Conservation (phyloP, 2,329 filamentous ascomycete species). For the Epichloe hybrida region DNA sequence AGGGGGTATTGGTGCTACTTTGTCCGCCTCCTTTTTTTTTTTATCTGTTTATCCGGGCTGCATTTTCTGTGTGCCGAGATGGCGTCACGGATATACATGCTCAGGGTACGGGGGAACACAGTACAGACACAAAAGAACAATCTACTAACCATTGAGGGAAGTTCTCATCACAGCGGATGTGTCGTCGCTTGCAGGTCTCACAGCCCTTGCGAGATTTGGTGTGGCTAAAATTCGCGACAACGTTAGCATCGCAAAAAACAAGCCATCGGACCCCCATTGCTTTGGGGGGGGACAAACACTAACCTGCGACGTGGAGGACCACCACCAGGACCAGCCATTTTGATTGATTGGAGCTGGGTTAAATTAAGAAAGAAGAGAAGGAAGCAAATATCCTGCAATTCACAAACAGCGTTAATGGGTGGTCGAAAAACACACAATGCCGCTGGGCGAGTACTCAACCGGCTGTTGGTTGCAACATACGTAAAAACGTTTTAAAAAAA, state of each 20-base stretch:
- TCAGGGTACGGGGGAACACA: not conserved
- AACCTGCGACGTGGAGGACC: conserved; percentile 69
- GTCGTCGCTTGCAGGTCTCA: conserved; percentile 92
- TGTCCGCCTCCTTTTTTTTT: not conserved
- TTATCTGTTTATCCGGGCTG: not conserved
- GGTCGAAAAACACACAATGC: no score
- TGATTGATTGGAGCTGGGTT: conserved; percentile 6
- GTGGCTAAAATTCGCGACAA: conserved; percentile 46
- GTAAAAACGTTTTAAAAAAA: conserved; percentile 10
- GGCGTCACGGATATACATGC: not conserved
- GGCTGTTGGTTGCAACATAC: conserved; percentile 13
- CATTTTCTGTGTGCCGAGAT: not conserved
- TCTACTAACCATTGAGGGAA: conserved; percentile 82
- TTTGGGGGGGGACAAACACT: conserved; percentile 13
- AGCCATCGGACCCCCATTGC: no score
- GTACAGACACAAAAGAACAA: not conserved
- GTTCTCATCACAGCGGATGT: conserved; percentile 95
- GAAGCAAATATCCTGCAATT: not conserved
- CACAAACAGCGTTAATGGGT: not conserved
- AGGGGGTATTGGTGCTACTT: not conserved
- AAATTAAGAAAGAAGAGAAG: not conserved
- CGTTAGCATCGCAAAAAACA: conserved; percentile 8
- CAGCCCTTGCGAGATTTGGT: conserved; percentile 98
- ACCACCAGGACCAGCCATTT: conserved; percentile 89
- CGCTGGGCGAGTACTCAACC: no score